These are phyloP conservation scores for Skeletonema marinoi DNA, from an alignment of 108 stramenopile genomes.

Conservation along the genomic window DNA sequence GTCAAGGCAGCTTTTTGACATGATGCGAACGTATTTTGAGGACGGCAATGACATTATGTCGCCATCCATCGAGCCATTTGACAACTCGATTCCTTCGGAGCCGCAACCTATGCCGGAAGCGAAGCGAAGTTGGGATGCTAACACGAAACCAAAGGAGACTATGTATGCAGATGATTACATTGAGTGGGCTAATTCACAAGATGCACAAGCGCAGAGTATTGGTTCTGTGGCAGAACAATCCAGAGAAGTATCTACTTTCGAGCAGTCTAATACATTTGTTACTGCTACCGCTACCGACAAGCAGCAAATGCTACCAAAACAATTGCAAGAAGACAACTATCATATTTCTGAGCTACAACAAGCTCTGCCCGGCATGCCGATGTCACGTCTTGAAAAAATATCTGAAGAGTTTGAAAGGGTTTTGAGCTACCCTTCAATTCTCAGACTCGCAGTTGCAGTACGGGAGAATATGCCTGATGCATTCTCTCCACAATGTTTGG, in stretches of 20 bases:
- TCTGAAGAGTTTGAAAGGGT: conserved; percentile 59
- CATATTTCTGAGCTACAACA: conserved; percentile 56
- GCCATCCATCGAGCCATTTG: neutral
- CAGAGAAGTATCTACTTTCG: neutral
- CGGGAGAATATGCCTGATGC: conserved; percentile 84
- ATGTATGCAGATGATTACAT: conserved; percentile 53
- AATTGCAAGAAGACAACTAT: conserved; percentile 19
- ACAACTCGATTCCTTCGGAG: neutral
- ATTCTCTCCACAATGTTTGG: conserved; percentile 59
- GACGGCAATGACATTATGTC: conserved; percentile 18
- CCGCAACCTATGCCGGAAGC: conserved; percentile 3
- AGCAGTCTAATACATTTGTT: conserved; percentile 5
- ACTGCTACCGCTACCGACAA: conserved; percentile 20
- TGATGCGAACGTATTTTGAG: conserved; percentile 52
- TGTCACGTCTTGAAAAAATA: conserved; percentile 60
- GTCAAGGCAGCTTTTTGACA: conserved; percentile 56
- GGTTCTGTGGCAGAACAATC: conserved; percentile 3
- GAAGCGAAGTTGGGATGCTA: conserved; percentile 3
- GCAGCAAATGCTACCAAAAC: conserved; percentile 14
- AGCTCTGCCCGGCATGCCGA: conserved; percentile 69
- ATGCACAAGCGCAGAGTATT: neutral
- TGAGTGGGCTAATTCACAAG: conserved; percentile 36
- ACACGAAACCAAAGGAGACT: conserved; percentile 8
- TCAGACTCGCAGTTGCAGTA: conserved; percentile 65
- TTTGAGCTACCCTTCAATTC: conserved; percentile 72